Base-by-base conservation (phyloP, 1,284 basidiomycete genomes). In the Sporisorium sorghi region DNA sequence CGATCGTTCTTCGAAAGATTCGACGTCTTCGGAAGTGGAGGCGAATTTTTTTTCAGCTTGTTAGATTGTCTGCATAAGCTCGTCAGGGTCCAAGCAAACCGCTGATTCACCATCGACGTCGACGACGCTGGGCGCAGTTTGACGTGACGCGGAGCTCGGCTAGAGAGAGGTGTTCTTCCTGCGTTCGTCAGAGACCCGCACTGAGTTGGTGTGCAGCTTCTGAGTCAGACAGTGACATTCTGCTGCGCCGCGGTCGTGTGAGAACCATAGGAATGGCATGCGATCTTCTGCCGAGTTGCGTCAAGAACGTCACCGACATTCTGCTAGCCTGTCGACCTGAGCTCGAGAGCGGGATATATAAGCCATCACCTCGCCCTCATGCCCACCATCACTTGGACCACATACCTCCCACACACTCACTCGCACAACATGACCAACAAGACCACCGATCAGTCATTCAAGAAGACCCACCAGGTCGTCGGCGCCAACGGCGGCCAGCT, bases 381-480 rank as follows among this genome's bases (percentile, higher is more conserved):
- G n/a, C n/a, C n/a, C n/a, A n/a, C n/a, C n/a, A n/a, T n/a, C n/a
- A 9, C 5, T 11, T 4, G 0, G 6, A 5, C 11, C 12, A 6
- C 15, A 19, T 24, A 32, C 28, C 32, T 19, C 44, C 5, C 37
- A 2, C 26, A 19, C 24, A 19, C n/a, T 28, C n/a, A 42, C 6
- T 8, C 12, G 28, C n/a, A 19, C 42, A 73, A 9, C 7, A 68
- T 68, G 71, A 58, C 56, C 15, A 55, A 52, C 57, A 64, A 74
- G 10, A 70, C 66, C 53, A 74, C 62, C 30, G 72, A 74, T 57
- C 48, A 65, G 19, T 28, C 54, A 17, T 74, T 74, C 62, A 74
- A 74, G 47, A 74, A 74, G 56, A 70, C 67, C 19, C 62, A 70
- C 56, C 72, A 74, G 40, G 59, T 65, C 39, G 66, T 74, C n/a